phyloP scores from a whole-genome alignment of 768 basidiomycete genomes.

The Rhodosporidiobolus odoratus region DNA sequence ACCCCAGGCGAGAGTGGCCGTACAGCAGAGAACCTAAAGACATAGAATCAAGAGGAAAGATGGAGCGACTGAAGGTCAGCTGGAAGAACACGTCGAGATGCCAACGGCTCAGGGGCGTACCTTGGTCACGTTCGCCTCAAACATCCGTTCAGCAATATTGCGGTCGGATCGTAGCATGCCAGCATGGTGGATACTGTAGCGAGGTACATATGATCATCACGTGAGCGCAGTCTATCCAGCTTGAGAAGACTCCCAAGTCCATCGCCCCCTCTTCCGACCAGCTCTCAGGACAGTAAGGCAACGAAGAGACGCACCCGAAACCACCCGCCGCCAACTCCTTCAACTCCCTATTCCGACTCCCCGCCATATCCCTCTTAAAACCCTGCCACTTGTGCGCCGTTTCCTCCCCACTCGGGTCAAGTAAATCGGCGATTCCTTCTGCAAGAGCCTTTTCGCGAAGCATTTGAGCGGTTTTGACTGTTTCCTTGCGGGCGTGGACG shows the following conservation, averaged over 20 bases:
- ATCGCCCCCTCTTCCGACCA: neutral
- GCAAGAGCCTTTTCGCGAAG: constrained; percentile 64
- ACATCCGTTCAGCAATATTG: constrained; percentile 91
- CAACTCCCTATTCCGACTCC: constrained; percentile 92
- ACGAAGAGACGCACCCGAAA: constrained; percentile 53
- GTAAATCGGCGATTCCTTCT: constrained; percentile 70
- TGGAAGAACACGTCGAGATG: neutral
- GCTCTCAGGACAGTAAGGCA: neutral
- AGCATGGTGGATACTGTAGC: constrained; percentile 81
- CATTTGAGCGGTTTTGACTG: constrained; percentile 79
- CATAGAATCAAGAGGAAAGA: neutral
- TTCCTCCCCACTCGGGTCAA: constrained; percentile 55
- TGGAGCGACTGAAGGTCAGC: neutral
- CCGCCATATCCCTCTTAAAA: constrained; percentile 70
- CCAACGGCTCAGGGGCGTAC: constrained; percentile 55
- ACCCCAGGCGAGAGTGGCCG: constrained; percentile 97
- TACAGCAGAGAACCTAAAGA: constrained; percentile 94
- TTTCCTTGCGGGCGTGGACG: constrained; percentile 96
- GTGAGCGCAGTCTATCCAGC: too few relatives aligned
- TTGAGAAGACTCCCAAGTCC: neutral
- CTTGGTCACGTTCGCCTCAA: constrained; percentile 84
- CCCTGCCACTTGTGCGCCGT: constrained; percentile 54
- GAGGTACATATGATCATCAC: too few relatives aligned
- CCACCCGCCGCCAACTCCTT: constrained; percentile 84
- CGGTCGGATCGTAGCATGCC: constrained; percentile 93